phyloP scores from a whole-genome alignment of 805 yeast species.

The Suhomyces vadensis region DNA sequence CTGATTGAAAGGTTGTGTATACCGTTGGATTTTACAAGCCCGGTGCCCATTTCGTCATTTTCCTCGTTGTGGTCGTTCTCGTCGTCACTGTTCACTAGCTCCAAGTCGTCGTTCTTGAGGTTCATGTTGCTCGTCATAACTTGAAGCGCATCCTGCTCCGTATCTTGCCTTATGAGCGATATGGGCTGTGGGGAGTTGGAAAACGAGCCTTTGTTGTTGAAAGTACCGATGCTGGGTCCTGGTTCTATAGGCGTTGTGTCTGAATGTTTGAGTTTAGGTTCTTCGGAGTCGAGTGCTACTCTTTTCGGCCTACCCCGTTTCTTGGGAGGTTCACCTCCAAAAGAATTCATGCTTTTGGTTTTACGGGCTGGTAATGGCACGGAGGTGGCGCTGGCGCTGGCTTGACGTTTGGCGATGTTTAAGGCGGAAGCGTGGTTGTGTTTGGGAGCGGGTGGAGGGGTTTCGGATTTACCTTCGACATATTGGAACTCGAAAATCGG shows the following conservation, averaged over 20 bases:
- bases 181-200: conserved; percentile 16
- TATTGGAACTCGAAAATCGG: conserved; percentile 30
- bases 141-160: conserved; percentile 41
- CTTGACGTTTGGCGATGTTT: conserved; percentile 38
- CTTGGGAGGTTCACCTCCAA: conserved; percentile 31
- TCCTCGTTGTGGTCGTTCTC: conserved; percentile 17
- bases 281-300: conserved; percentile 23
- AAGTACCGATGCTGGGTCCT: conserved; percentile 35
- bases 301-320: conserved; percentile 42
- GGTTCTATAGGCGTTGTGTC: conserved; percentile 37
- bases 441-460: conserved; percentile 51
- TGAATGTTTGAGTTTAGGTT: conserved; percentile 31
- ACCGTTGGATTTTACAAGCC: conserved; percentile 2
- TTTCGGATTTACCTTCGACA: conserved; percentile 39
- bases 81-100: conserved; percentile 35
- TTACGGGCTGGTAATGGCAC: conserved; percentile 11
- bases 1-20: conserved; percentile 6
- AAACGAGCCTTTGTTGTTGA: conserved; percentile 18
- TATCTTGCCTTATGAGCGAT: conserved; percentile 29
- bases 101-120: conserved; percentile 40
- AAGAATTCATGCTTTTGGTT: conserved; percentile 16
- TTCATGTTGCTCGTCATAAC: conserved; percentile 34
- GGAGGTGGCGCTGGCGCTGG: conserved; percentile 12
- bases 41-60: conserved; percentile 11
- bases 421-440: conserved; percentile 48